Evolutionary conservation across 2,329 filamentous ascomycete species (phyloP).

Genomic region (Aspergillus vadensis): DNA sequence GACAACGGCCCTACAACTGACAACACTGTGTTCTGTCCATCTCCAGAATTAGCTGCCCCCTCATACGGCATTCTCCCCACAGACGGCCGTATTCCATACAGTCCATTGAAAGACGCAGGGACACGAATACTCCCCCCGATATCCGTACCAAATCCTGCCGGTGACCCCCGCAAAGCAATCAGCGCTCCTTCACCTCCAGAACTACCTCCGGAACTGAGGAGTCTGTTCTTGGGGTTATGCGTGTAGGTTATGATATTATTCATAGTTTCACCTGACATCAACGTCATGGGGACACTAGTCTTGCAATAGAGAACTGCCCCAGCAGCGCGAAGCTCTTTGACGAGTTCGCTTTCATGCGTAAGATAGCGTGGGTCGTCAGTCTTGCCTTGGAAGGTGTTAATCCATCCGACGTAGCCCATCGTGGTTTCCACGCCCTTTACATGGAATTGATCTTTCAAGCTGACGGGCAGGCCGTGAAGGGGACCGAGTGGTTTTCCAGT

Average conservation of each 20-base stretch:
- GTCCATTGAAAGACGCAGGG: constrained; percentile 61
- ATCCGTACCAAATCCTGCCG: constrained; percentile 61
- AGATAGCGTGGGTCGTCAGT: constrained; percentile 53
- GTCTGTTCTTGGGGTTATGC: constrained; percentile 58
- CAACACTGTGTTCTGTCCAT: constrained; percentile 64
- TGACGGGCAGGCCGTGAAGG: constrained; percentile 64
- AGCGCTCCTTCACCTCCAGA: constrained; percentile 63
- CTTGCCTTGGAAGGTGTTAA: constrained; percentile 61
- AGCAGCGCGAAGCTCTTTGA: constrained; percentile 54
- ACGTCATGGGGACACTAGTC: constrained; percentile 58
- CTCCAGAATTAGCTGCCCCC: constrained; percentile 64
- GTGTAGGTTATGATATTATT: constrained; percentile 64
- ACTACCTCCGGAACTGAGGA: constrained; percentile 58
- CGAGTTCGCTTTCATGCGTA: constrained; percentile 60
- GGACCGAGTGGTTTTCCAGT: constrained; percentile 56
- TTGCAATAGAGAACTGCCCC: constrained; percentile 60
- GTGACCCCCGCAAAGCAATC: constrained; percentile 55
- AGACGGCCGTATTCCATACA: constrained; percentile 60
- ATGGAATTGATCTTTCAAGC: constrained; percentile 53
- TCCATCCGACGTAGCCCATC: constrained; percentile 68
- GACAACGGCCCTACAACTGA: constrained; percentile 67
- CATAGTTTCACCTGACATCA: constrained; percentile 61
- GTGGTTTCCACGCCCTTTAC: constrained; percentile 55
- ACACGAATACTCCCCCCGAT: constrained; percentile 60
- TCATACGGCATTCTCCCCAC: constrained; percentile 57